Evolutionary conservation across 164 flowering plant species (phyloP).

Genomic region (Akebia trifoliata): DNA sequence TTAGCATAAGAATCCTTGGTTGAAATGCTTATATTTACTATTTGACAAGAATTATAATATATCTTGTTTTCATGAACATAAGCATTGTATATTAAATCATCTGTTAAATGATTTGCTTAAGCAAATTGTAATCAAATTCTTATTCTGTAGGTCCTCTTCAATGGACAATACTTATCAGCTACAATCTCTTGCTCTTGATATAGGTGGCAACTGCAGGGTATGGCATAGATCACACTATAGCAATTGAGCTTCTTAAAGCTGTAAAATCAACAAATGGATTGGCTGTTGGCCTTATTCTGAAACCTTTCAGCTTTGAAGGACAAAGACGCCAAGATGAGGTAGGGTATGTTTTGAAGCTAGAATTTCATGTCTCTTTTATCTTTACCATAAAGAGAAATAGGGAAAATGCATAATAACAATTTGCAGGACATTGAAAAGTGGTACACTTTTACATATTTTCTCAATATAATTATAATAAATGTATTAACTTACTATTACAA

Average conservation of each 20-base stretch:
- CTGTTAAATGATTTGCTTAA: slow-evolving; percentile 1
- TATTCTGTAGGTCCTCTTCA: neutral
- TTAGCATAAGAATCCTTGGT: no score
- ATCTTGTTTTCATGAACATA: no score
- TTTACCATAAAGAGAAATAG: neutral
- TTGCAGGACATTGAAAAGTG: no score
- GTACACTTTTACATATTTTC: no score
- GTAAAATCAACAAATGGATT: slow-evolving; percentile 51
- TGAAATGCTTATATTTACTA: no score
- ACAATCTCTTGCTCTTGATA: slow-evolving; percentile 1
- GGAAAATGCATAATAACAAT: neutral
- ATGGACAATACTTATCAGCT: neutral
- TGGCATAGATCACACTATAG: slow-evolving; percentile 55
- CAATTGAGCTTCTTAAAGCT: slow-evolving; percentile 47
- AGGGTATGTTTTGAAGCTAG: slow-evolving; percentile 3
- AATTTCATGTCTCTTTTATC: neutral
- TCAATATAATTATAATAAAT: no score
- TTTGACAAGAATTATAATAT: no score
- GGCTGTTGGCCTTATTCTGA: slow-evolving; percentile 56
- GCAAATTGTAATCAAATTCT: neutral
- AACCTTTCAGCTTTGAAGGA: slow-evolving; percentile 95
- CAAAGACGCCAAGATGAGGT: slow-evolving; percentile 86
- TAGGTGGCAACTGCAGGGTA: slow-evolving; percentile 86
- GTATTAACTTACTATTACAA: no score
- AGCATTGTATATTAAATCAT: no score